These are phyloP conservation scores for Spongispora temasekensis DNA, from an alignment of 1,284 basidiomycete genomes.

Conservation along the genomic window DNA sequence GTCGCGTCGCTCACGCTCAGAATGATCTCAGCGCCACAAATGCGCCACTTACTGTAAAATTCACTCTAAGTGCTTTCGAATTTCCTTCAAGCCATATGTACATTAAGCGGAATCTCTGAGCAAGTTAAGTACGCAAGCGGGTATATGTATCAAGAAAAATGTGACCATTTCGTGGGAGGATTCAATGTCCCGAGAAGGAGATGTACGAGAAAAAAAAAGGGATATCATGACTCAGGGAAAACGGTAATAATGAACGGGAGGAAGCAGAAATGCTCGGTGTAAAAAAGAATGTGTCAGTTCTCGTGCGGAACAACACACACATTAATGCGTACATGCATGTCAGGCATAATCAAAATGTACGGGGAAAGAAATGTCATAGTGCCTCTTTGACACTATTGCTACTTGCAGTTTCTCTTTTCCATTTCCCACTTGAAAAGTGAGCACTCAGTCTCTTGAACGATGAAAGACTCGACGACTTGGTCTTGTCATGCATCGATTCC, in stretches of 20 bases:
- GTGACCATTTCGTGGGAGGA: constrained; percentile 7
- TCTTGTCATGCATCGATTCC: constrained; percentile 49
- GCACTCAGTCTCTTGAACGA: constrained; percentile 56
- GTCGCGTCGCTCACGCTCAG: too few relatives aligned
- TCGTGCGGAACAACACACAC: constrained; percentile 12
- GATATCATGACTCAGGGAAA: constrained; percentile 4
- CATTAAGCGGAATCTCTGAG: constrained; percentile 34
- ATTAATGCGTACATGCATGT: constrained; percentile 23
- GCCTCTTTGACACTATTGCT: constrained; percentile 36
- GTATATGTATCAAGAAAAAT: constrained; percentile 28
- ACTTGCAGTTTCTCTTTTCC: constrained; percentile 56
- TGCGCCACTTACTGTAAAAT: too few relatives aligned
- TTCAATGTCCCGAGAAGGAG: constrained; percentile 8
- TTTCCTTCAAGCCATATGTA: constrained; percentile 25
- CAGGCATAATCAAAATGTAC: constrained; percentile 19
- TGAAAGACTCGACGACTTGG: constrained; percentile 49
- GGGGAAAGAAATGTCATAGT: constrained; percentile 26
- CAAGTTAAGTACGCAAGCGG: constrained; percentile 32
- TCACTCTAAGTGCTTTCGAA: too few relatives aligned
- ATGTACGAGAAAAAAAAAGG: constrained; percentile 6
- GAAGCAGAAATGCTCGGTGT: constrained; percentile 5
- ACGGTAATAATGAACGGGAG: constrained; percentile 6
- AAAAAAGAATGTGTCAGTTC: background rate
- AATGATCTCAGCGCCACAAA: too few relatives aligned
- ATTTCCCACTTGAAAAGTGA: constrained; percentile 36